Conservation (phyloP, 495 filamentous ascomycete genomes). For the Hyaloscypha finlandica region DNA sequence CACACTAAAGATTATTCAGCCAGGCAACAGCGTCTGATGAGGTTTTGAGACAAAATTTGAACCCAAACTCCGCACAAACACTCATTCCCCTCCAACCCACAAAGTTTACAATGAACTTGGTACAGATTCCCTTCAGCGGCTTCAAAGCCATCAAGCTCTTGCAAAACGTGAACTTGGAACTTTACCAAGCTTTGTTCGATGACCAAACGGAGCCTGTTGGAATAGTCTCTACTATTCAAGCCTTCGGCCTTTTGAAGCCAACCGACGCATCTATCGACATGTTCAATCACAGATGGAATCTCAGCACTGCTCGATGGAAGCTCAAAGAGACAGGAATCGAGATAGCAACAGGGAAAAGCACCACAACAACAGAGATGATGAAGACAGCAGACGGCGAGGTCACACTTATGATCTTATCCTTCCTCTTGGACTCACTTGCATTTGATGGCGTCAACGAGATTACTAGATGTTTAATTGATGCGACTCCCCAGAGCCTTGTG, state of each 20-base stretch:
- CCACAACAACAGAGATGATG: not conserved
- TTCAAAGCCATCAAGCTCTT: not conserved
- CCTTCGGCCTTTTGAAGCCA: conserved; percentile 3
- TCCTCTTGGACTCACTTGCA: not conserved
- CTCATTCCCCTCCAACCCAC: too few relatives aligned
- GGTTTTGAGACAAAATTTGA: too few relatives aligned
- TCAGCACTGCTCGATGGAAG: not conserved
- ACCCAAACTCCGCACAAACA: too few relatives aligned
- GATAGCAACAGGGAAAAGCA: not conserved
- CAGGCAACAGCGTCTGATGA: too few relatives aligned
- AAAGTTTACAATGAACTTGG: not conserved
- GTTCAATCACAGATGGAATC: not conserved
- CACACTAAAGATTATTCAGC: too few relatives aligned
- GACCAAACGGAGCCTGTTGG: conserved; percentile 1
- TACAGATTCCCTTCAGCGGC: conserved; percentile 5
- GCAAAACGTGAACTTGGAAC: not conserved
- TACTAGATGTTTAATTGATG: not conserved
- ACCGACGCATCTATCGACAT: not conserved
- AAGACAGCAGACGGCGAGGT: not conserved
- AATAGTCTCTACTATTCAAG: not conserved
- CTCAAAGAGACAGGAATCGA: not conserved
- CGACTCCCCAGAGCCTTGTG: not conserved
- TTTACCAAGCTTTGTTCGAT: conserved; percentile 5
- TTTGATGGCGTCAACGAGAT: not conserved
- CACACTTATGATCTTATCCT: not conserved